phyloP scores from a whole-genome alignment of 2,329 filamentous ascomycete genomes.

The Pseudopithomyces chartarum region DNA sequence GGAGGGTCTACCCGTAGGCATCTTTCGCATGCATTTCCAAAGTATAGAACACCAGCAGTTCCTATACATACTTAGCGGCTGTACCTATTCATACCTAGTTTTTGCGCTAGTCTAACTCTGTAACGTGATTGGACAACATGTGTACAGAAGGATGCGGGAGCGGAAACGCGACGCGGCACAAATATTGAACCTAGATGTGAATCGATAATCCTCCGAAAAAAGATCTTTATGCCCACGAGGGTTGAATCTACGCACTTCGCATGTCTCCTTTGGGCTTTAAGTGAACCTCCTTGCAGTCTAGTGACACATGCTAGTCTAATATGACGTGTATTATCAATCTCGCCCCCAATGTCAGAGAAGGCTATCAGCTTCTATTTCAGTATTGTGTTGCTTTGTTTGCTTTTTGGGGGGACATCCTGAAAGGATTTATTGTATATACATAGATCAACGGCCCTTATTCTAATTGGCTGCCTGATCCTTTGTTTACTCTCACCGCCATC shows the following conservation, averaged over 20 bases:
- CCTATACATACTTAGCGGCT: no score
- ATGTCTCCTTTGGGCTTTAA: neutral
- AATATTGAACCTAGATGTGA: neutral
- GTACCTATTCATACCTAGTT: no score
- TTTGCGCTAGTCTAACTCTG: no score
- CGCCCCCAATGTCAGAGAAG: neutral
- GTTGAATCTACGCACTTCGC: no score
- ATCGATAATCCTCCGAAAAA: neutral
- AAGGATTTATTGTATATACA: neutral
- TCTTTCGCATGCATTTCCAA: no score
- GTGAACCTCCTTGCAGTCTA: neutral
- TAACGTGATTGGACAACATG: neutral
- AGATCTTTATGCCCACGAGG: no score
- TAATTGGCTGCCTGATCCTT: neutral
- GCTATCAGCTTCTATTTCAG: neutral
- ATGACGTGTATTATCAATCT: neutral
- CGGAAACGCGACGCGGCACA: neutral
- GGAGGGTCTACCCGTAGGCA: no score
- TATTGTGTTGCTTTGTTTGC: neutral
- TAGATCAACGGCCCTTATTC: neutral
- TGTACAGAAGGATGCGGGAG: neutral
- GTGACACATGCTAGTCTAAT: neutral
- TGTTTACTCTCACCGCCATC: no score
- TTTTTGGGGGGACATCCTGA: neutral
- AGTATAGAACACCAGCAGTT: no score